A percentile compares a stretch with the other conserved stretches of the same genome.
Evolutionary conservation across 495 filamentous ascomycete genomes (phyloP).

Genomic region (Hamigera avellanea): DNA sequence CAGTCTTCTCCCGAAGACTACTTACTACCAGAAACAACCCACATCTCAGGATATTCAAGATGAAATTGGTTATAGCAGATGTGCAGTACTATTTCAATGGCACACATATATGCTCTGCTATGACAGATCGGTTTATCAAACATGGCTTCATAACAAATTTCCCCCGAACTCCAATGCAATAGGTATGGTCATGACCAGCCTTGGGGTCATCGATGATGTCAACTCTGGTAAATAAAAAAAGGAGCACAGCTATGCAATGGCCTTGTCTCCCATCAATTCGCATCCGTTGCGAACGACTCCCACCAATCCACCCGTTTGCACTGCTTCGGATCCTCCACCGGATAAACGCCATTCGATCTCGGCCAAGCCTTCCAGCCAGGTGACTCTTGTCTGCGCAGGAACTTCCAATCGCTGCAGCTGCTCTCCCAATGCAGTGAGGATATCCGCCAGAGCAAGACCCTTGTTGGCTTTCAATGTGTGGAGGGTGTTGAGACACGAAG

Average conservation of each 20-base stretch:
- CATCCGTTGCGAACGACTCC: conserved; percentile 81
- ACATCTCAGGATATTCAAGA: no score
- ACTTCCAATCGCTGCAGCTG: conserved; percentile 76
- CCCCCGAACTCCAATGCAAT: no score
- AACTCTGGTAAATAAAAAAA: no score
- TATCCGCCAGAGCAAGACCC: conserved; percentile 89
- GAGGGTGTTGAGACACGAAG: conserved; percentile 72
- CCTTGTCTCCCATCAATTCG: conserved; percentile 49
- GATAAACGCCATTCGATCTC: conserved; percentile 88
- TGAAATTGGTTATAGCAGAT: no score
- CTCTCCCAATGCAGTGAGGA: conserved; percentile 73
- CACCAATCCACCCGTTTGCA: conserved; percentile 88
- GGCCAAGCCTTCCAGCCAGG: conserved; percentile 84
- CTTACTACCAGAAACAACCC: no score
- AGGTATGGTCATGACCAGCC: no score
- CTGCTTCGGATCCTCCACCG: conserved; percentile 74
- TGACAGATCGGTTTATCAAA: no score
- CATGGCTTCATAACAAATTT: no score
- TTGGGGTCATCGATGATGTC: no score
- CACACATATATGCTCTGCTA: no score
- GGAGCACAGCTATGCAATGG: conserved; percentile 2
- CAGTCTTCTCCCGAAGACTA: no score
- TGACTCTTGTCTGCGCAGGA: conserved; percentile 72
- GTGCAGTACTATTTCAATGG: no score
- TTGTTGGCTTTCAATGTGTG: conserved; percentile 75